phyloP scores from a whole-genome alignment of 2,329 filamentous ascomycete species.

The Sporothrix sp. region DNA sequence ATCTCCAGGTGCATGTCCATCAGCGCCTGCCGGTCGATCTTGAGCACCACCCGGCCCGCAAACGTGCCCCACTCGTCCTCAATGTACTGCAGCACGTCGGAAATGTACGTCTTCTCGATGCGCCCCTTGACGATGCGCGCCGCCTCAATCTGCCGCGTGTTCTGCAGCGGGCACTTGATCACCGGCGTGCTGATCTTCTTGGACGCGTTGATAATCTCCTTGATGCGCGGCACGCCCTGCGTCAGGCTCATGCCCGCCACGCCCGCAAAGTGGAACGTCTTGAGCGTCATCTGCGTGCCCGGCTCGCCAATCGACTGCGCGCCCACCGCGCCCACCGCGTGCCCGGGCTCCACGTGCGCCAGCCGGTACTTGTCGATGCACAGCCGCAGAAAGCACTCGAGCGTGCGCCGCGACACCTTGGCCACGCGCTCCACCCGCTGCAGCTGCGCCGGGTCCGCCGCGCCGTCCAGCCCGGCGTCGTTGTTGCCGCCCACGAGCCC shows the following conservation, averaged over 20 bases:
- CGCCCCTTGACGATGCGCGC: constrained; percentile 87
- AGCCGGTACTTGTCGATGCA: constrained; percentile 86
- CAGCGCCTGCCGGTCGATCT: constrained; percentile 71
- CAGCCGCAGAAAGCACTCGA: constrained; percentile 66
- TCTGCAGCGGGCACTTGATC: constrained; percentile 76
- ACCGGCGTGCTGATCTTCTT: constrained; percentile 90
- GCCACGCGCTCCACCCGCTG: constrained; percentile 59
- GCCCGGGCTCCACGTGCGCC: constrained; percentile 86
- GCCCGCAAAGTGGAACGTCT: constrained; percentile 99
- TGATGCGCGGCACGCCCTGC: constrained; percentile 97
- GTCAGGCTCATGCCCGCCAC: constrained; percentile 99
- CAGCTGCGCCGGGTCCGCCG: constrained; percentile 24
- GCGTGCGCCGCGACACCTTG: constrained; percentile 68
- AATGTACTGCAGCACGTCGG: constrained; percentile 69
- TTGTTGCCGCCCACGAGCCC: constrained; percentile 34
- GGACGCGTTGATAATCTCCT: constrained; percentile 99
- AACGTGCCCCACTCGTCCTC: constrained; percentile 82
- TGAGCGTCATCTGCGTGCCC: constrained; percentile 97
- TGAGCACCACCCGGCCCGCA: constrained; percentile 66
- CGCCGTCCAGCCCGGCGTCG: constrained; percentile 18
- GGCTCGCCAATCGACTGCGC: constrained; percentile 97
- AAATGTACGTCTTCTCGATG: constrained; percentile 88
- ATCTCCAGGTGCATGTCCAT: constrained; percentile 75
- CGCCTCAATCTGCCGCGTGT: constrained; percentile 61
- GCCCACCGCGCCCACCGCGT: constrained; percentile 90